These are phyloP conservation scores for Craterostigma plantagineum DNA, from an alignment of 257 asterid genomes.

Conservation along the genomic window DNA sequence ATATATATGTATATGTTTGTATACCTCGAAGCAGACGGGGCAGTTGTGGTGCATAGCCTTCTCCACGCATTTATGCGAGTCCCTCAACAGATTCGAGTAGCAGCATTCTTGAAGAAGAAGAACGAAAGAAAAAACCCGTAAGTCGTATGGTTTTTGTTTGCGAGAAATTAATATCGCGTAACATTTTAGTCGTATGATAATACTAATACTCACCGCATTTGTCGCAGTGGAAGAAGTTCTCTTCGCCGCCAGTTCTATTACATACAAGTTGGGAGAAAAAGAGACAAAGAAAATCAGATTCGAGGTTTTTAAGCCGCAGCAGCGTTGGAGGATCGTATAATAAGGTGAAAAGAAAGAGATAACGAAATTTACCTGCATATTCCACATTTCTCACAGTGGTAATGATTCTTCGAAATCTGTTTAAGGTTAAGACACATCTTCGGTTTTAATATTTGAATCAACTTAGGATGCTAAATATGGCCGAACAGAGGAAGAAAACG, in stretches of 20 bases:
- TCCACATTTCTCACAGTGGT: constrained; percentile 62
- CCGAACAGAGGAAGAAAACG: neutral
- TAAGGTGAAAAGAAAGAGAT: too few relatives aligned
- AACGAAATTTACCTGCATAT: constrained; percentile 37
- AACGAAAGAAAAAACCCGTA: too few relatives aligned
- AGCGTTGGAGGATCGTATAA: too few relatives aligned
- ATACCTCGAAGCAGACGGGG: constrained; percentile 66
- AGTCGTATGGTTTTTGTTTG: too few relatives aligned
- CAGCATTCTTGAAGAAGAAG: constrained; percentile 32
- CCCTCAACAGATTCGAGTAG: constrained; percentile 34
- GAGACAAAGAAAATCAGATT: neutral
- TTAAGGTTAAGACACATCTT: constrained; percentile 1
- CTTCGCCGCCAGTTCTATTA: constrained; percentile 61
- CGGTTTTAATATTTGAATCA: too few relatives aligned
- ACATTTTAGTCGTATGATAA: too few relatives aligned
- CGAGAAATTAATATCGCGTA: too few relatives aligned
- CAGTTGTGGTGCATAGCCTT: constrained; percentile 72
- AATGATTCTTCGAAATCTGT: constrained; percentile 51
- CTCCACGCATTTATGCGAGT: constrained; percentile 43
- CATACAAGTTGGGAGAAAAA: neutral
- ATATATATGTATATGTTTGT: neutral
- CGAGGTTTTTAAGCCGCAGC: too few relatives aligned
- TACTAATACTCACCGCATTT: constrained; percentile 30
- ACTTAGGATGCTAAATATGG: neutral
- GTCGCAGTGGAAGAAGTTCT: constrained; percentile 55